Evolutionary conservation across 2,329 filamentous ascomycete species (phyloP), one percentile per base, ranked within the genome.

Genomic region (Domatiomyces catenatus): DNA sequence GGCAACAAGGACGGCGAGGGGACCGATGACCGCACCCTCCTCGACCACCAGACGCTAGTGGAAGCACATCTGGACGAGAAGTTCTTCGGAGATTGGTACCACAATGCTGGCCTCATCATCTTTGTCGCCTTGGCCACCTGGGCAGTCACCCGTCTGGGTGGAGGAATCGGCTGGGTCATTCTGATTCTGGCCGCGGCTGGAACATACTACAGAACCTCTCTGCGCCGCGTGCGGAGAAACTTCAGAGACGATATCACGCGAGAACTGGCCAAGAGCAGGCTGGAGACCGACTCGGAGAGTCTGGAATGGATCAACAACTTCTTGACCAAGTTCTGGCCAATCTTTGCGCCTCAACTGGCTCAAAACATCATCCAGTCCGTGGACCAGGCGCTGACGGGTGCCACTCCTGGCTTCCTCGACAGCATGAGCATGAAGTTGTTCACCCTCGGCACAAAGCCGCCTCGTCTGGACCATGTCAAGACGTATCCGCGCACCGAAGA

Each of bases 231-330:
- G 53, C 83, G 92, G 60, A 83, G 92, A 59, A 98, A 98, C 67
- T 94, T 94, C 67, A 82, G 90, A 53, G 92, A 98, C 68, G 92
- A 98, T 63, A 78, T 98, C 58, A 83, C 83, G 53, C 83, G 92
- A 49, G 89, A 95, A 66, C 76, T 95, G 74, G 82, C 84, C 10
- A 85, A 95, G 67, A 83, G 83, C 67, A 85, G 77, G 61, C 73
- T 98, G 49, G 92, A 96, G 60, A 92, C 81, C 7, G 92, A 98
- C 60, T 81, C 80, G 22, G 92, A 98, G 69, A 92, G 85, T 51
- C 73, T 98, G 47, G 92, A 98, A 67, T 98, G 92, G 92, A 96
- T 98, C 67, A 98, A 98, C 74, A 94, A 87, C 60, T 98, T 98
- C 71, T 66, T 98, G 60, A 81, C 93, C 69, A 98, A 98, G 66